phyloP scores from a whole-genome alignment of 2,329 filamentous ascomycete species.

The Diplodia scrobiculata region DNA sequence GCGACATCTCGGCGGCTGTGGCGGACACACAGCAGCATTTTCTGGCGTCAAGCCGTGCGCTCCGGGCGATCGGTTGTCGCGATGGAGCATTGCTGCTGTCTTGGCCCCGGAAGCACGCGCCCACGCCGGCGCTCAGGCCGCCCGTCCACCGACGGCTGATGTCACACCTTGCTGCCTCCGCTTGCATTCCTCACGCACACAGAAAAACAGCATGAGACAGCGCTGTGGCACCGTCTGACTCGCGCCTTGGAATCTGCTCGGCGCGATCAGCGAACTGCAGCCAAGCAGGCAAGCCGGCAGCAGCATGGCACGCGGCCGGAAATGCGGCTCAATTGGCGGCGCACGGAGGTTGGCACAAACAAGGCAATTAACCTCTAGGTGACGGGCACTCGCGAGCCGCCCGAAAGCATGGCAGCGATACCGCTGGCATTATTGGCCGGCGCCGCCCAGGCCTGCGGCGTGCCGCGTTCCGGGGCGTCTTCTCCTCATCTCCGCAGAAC shows the following conservation, averaged over 20 bases:
- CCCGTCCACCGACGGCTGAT: conserved; percentile 11
- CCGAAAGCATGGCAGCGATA: conserved; percentile 7
- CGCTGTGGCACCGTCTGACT: conserved; percentile 2
- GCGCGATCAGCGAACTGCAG: background rate
- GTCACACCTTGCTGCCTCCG: background rate
- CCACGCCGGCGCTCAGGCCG: conserved; percentile 11
- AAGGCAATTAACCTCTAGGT: conserved; percentile 8
- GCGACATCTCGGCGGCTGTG: background rate
- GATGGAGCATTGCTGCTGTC: background rate
- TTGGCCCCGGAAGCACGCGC: background rate
- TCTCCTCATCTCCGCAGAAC: conserved; percentile 9
- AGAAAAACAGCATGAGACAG: background rate
- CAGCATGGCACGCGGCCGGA: conserved; percentile 4
- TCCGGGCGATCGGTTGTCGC: conserved; percentile 17
- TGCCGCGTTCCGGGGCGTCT: background rate
- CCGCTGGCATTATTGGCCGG: conserved; percentile 6
- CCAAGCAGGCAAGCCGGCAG: conserved; percentile 22
- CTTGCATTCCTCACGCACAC: background rate
- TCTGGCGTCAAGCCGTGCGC: background rate
- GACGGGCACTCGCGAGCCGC: conserved; percentile 18
- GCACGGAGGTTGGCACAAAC: background rate
- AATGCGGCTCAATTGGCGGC: conserved; percentile 6
- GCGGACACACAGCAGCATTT: background rate
- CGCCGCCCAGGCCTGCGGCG: background rate
- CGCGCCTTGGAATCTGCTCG: conserved; percentile 12